Evolutionary conservation across 208 protist species (phyloP).

Genomic region (Wallacemonas collosoma): DNA sequence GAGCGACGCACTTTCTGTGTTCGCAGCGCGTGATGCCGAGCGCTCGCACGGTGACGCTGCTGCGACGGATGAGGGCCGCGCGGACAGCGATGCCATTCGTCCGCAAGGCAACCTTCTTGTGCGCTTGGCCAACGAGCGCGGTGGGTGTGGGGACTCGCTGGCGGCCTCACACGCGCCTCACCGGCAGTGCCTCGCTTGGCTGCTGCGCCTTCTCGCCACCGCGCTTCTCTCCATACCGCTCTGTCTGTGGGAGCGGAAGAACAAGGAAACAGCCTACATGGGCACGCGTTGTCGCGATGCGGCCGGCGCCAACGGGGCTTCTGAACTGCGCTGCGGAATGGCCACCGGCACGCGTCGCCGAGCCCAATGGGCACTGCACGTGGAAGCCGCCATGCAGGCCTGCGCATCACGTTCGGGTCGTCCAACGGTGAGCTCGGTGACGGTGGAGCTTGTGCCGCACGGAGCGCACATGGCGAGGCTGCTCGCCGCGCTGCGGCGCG

Average conservation of each 20-base stretch:
- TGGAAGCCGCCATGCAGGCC: background rate
- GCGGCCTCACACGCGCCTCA: background rate
- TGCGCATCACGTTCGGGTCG: background rate
- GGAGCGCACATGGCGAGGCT: background rate
- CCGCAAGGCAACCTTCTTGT: too few relatives aligned
- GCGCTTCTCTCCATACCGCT: constrained; percentile 5
- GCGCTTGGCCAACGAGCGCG: background rate
- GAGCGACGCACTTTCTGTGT: background rate
- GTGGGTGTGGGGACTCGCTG: background rate
- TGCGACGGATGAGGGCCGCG: too few relatives aligned
- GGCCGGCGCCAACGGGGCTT: background rate
- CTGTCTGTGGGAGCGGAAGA: constrained; percentile 2
- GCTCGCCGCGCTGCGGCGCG: background rate
- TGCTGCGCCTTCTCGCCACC: background rate
- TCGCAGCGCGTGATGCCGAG: too few relatives aligned
- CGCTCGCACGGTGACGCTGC: too few relatives aligned
- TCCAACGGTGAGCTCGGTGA: constrained; percentile 1
- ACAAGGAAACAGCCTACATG: background rate
- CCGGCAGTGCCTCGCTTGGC: constrained; percentile 6
- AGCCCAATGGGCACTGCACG: background rate
- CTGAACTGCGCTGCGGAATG: background rate
- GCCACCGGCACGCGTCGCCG: background rate
- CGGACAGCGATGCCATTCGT: too few relatives aligned
- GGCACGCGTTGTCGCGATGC: too few relatives aligned
- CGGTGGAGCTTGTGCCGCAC: background rate